Evolutionary conservation across 2,329 filamentous ascomycete genomes (phyloP).

Genomic region (Ophiostoma sp.): DNA sequence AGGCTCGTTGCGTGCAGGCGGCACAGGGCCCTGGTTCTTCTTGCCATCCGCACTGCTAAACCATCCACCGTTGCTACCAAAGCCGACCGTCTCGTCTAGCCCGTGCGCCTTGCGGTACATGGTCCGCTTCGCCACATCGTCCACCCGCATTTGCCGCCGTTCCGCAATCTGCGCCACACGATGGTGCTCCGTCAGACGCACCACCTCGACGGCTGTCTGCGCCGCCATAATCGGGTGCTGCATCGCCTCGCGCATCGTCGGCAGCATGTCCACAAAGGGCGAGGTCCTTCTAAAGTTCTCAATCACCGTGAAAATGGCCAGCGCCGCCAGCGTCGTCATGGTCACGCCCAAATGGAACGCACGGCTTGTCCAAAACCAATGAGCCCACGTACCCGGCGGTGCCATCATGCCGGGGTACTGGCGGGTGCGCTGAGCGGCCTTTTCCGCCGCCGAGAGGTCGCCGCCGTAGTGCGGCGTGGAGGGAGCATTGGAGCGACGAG

Average conservation of each 20-base stretch:
- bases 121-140: constrained; percentile 84
- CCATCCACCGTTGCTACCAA: constrained; percentile 37
- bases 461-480: constrained; percentile 73
- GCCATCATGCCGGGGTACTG: constrained; percentile 90
- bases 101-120: constrained; percentile 87
- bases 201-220: constrained; percentile 66
- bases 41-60: constrained; percentile 27
- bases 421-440: constrained; percentile 63
- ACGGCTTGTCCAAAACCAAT: constrained; percentile 80
- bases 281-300: constrained; percentile 78
- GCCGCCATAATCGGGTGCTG: constrained; percentile 69
- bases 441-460: constrained; percentile 64
- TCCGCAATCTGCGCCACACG: constrained; percentile 67
- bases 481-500: constrained; percentile 48
- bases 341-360: constrained; percentile 79
- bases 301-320: constrained; percentile 71
- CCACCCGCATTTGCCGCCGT: constrained; percentile 69
- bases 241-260: constrained; percentile 66
- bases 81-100: constrained; percentile 62
- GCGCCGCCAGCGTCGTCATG: constrained; percentile 56
- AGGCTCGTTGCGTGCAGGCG: constrained; percentile 34
- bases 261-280: constrained; percentile 77
- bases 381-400: constrained; percentile 74
- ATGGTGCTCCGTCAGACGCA: constrained; percentile 74
- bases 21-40: constrained; percentile 29